phyloP scores from a whole-genome alignment of 1,139 yeast species.

The Debaryomyces sp. region DNA sequence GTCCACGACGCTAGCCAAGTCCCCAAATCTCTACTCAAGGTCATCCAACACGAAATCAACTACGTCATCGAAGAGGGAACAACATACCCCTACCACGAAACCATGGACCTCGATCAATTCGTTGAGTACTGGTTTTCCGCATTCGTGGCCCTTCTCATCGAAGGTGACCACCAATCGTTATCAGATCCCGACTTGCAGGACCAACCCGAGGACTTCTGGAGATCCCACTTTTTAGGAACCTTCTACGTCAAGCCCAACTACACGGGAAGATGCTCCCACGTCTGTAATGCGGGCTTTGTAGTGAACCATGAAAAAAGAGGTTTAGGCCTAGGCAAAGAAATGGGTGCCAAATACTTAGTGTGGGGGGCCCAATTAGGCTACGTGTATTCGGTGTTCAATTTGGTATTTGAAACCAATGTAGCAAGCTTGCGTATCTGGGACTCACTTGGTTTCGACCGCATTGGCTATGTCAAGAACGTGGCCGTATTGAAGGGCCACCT shows the following conservation, averaged over 20 bases:
- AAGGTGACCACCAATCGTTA: conserved; percentile 32
- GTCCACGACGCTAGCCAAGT: conserved; percentile 30
- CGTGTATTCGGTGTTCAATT: conserved; percentile 74
- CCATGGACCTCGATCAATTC: conserved; percentile 35
- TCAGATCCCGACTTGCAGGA: conserved; percentile 14
- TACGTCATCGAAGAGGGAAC: conserved; percentile 51
- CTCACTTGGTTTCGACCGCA: conserved; percentile 66
- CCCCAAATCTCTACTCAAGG: conserved; percentile 37
- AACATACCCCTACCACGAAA: conserved; percentile 48
- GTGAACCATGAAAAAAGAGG: conserved; percentile 62
- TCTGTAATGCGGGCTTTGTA: conserved; percentile 78
- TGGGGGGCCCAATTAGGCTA: conserved; percentile 77
- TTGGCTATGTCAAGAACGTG: conserved; percentile 68
- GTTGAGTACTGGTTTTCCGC: conserved; percentile 45
- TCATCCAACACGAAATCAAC: conserved; percentile 43
- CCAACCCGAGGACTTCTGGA: conserved; percentile 34
- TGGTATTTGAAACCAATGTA: conserved; percentile 72
- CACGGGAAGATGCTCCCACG: conserved; percentile 74
- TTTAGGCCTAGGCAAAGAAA: conserved; percentile 57
- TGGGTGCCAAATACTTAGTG: conserved; percentile 61
- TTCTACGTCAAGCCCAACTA: conserved; percentile 81
- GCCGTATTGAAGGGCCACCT: conserved; percentile 65
- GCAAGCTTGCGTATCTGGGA: conserved; percentile 80
- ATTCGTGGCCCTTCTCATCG: conserved; percentile 48
- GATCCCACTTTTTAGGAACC: conserved; percentile 56